Percentiles rank a stretch among this genome's conserved stretches.
Conservation (phyloP, 306 rosid species). For the Styphnolobium japonicum region DNA sequence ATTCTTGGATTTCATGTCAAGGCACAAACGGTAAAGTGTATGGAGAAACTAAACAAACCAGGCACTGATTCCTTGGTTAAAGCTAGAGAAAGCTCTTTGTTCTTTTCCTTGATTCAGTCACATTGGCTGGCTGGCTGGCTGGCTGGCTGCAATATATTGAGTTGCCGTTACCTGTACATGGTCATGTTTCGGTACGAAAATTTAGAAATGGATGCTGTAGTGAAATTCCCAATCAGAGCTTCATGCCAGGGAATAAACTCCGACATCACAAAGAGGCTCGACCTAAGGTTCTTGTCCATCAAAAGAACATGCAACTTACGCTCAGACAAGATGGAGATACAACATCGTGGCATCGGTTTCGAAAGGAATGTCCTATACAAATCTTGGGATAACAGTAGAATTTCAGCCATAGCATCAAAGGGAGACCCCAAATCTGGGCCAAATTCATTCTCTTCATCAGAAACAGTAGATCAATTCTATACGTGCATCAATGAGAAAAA, state of each 20-base stretch:
- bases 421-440: background rate
- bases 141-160: conserved; percentile 13
- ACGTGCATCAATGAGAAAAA: conserved; percentile 61
- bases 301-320: conserved; percentile 29
- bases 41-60: conserved; percentile 25
- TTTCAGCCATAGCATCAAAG: conserved; percentile 25
- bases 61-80: conserved; percentile 38
- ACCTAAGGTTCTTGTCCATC: background rate
- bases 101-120: conserved; percentile 40
- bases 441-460: conserved; percentile 41
- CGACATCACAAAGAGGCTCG: conserved; percentile 13
- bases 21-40: conserved; percentile 27
- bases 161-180: background rate
- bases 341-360: background rate
- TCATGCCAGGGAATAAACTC: conserved; percentile 22
- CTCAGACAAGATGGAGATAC: conserved; percentile 7
- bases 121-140: too few relatives aligned
- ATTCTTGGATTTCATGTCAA: conserved; percentile 59
- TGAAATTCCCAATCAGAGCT: conserved; percentile 27
- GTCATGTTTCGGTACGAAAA: background rate
- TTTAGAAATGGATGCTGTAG: conserved; percentile 27
- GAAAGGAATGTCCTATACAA: conserved; percentile 17
- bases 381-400: background rate
- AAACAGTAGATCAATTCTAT: conserved; percentile 46
- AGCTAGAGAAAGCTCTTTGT: conserved; percentile 29